phyloP scores from a whole-genome alignment of 306 rosid species.

The Cicer bijugum region DNA sequence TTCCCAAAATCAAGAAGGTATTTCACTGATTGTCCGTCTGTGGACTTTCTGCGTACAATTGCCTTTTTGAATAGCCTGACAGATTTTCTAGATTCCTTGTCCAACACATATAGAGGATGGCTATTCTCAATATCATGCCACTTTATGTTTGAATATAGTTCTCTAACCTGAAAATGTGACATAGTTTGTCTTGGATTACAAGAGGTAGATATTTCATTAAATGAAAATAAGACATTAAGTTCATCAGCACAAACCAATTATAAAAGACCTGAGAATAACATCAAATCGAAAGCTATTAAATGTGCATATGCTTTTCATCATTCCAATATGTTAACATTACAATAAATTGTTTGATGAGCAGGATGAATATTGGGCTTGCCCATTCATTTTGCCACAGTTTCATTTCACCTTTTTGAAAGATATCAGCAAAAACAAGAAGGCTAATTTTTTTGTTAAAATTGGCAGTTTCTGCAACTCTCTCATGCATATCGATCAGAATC shows the following conservation, averaged over 20 bases:
- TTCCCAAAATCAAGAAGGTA: constrained; percentile 98
- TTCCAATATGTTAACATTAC: constrained; percentile 8
- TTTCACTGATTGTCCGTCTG: constrained; percentile 64
- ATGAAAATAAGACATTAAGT: constrained; percentile 18
- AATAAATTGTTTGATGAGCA: no score
- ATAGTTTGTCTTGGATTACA: constrained; percentile 36
- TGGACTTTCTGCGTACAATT: constrained; percentile 84
- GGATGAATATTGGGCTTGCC: no score
- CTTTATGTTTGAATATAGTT: constrained; percentile 79
- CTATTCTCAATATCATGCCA: constrained; percentile 92
- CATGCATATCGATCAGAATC: no score
- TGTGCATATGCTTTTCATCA: constrained; percentile 8
- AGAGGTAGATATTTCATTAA: constrained; percentile 34
- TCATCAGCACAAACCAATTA: constrained; percentile 35
- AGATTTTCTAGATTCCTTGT: constrained; percentile 83
- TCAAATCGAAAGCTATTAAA: constrained; percentile 35
- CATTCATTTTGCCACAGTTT: no score
- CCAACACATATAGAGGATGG: constrained; percentile 67
- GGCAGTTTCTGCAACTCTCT: no score
- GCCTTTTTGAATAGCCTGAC: constrained; percentile 86
- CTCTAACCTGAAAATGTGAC: constrained; percentile 77
- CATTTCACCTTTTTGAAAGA: no score
- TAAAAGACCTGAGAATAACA: constrained; percentile 20
- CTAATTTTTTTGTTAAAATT: no score
- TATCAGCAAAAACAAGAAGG: no score